Conservation (phyloP, 2,329 filamentous ascomycete genomes). For the Escovopsis sp. region DNA sequence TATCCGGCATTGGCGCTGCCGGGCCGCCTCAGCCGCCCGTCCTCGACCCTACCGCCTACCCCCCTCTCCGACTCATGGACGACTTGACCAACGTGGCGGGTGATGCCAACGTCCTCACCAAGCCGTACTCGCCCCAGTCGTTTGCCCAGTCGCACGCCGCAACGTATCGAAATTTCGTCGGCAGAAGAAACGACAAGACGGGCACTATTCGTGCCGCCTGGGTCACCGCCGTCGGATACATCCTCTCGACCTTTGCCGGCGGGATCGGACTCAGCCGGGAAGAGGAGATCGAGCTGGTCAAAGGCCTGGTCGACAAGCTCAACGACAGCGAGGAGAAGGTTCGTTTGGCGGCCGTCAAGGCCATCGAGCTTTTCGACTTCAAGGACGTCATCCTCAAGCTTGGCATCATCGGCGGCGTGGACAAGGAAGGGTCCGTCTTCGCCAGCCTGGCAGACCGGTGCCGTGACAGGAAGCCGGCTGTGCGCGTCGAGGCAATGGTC, state of each 20-base stretch:
- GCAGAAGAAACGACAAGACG: conserved; percentile 75
- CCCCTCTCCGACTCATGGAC: conserved; percentile 52
- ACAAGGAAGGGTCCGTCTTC: conserved; percentile 63
- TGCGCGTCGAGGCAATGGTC: conserved; percentile 77
- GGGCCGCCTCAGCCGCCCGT: conserved; percentile 60
- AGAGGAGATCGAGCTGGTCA: conserved; percentile 64
- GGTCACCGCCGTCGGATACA: conserved; percentile 71
- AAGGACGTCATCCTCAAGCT: conserved; percentile 70
- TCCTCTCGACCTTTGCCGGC: conserved; percentile 80
- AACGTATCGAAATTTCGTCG: conserved; percentile 73
- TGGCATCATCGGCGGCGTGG: conserved; percentile 59
- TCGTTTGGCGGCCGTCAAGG: conserved; percentile 73
- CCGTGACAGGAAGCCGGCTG: conserved; percentile 67
- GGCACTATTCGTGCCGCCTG: conserved; percentile 70
- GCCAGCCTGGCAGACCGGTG: conserved; percentile 73
- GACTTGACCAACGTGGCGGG: conserved; percentile 30
- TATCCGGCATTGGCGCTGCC: conserved; percentile 82
- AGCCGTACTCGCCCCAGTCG: conserved; percentile 73
- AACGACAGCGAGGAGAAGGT: conserved; percentile 86
- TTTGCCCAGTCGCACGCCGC: conserved; percentile 70
- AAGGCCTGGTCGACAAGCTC: conserved; percentile 63
- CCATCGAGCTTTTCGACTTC: conserved; percentile 68
- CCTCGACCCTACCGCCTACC: conserved; percentile 73
- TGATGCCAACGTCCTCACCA: conserved; percentile 53
- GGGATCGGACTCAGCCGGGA: conserved; percentile 74